Percentiles rank a stretch among this genome's conserved stretches.
phyloP scores from a whole-genome alignment of 495 filamentous ascomycete species.

The Xylaria castorea region DNA sequence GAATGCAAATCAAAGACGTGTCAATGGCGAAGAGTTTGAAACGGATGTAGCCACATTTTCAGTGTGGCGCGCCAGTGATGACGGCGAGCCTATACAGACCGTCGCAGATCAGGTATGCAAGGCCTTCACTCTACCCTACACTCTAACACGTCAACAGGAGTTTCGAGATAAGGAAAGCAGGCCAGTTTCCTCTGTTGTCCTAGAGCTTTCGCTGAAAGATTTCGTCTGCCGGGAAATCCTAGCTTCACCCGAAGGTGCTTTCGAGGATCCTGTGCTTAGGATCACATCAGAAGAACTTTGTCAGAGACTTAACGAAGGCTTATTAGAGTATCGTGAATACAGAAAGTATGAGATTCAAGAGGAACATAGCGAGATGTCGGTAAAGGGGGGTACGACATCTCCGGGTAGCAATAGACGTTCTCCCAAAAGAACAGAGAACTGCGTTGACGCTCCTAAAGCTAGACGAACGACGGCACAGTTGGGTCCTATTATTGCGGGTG shows the following conservation, averaged over 20 bases:
- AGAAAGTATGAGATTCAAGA: neutral
- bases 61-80: neutral
- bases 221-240: neutral
- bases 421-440: neutral
- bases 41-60: neutral
- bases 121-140: neutral
- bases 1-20: neutral
- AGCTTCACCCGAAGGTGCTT: neutral
- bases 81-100: neutral
- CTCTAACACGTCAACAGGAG: neutral
- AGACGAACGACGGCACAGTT: neutral
- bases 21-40: neutral
- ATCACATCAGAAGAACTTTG: neutral
- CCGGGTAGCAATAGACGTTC: neutral
- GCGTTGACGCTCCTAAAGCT: neutral
- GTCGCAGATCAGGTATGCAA: neutral
- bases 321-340: neutral
- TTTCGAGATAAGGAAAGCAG: neutral
- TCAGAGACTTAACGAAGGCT: neutral
- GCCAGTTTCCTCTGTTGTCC: neutral
- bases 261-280: neutral
- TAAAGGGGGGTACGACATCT: neutral
- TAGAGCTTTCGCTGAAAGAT: neutral
- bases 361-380: neutral
- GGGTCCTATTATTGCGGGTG: neutral